Conservation (phyloP, 192 early-diverging fungal species). For the Coemansia sp. region DNA sequence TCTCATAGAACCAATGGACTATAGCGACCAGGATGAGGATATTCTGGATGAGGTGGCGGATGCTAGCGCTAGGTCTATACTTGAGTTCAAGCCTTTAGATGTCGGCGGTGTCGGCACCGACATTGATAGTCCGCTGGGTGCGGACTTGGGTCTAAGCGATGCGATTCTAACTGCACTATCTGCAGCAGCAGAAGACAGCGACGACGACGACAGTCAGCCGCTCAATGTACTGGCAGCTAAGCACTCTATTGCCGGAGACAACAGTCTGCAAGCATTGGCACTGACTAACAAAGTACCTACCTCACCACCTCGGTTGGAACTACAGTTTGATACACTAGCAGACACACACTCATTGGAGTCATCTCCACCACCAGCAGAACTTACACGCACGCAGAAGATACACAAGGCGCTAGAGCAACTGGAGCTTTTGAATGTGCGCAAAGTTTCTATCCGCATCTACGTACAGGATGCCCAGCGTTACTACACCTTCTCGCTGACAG, state of each 20-base stretch:
- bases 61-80: background rate
- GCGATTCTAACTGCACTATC: constrained; percentile 13
- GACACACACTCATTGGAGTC: background rate
- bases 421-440: constrained; percentile 40
- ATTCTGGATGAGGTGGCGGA: background rate
- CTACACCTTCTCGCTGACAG: constrained; percentile 77
- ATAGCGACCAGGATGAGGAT: constrained; percentile 8
- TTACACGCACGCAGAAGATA: constrained; percentile 48
- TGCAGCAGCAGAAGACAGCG: background rate
- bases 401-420: constrained; percentile 50
- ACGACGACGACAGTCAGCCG: constrained; percentile 16
- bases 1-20: constrained; percentile 38
- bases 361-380: constrained; percentile 21
- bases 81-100: constrained; percentile 49
- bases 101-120: constrained; percentile 15
- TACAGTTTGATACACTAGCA: constrained; percentile 4
- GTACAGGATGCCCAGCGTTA: constrained; percentile 75
- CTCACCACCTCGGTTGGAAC: background rate
- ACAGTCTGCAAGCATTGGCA: background rate
- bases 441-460: constrained; percentile 79
- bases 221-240: constrained; percentile 9
- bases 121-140: background rate
- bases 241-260: constrained; percentile 1
- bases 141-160: constrained; percentile 30
- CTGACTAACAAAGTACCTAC: background rate